Base-by-base conservation (phyloP, 129 eudicot species). In the Tagetes patula region DNA sequence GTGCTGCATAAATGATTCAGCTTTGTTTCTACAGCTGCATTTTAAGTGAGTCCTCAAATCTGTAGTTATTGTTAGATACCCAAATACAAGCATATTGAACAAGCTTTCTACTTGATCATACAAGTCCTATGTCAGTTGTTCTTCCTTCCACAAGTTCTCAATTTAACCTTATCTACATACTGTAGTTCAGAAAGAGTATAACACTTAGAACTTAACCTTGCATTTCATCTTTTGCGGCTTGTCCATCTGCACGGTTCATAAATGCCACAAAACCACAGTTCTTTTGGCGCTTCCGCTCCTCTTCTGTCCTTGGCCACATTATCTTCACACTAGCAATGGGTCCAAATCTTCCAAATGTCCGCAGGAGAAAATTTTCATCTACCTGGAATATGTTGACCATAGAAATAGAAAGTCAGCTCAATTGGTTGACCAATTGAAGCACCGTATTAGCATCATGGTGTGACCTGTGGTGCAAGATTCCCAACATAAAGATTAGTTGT, bases 231-330 rank as follows among this genome's bases (percentile, higher is more conserved):
- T 84, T 90, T 75, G 98, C 98, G 77, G 98, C 98, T 81, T 94
- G 98, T 66, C 91, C 98, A 84, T 94, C 96, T 48, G 88, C 86
- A 73, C 98, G 86, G 62, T 94, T 94, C 98, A 94, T 94, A 76
- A 94, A 94, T 79, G 98, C 96, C 61, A 94, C 98, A 80, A 90
- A 94, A 38, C 98, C 98, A 80, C 97, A 94, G 76, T 90, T 94
- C 61, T 96, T 90, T 83, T 94, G 91, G 50, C 98, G 83, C 68
- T 89, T 86, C 33, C 82, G 70, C 74, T 90, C 98, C 81, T 94
- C 98, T 84, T 94, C 98, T 53, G 98, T 94, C 82, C 97, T 90
- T 64, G 98, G 98, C 98, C 98, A 94, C 98, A 94, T 94, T 49
- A 94, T 94, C 81, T 94, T 94, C 55, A 94, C 98, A 82, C 97